Percentiles rank a stretch among this genome's conserved stretches.
Conservation (phyloP, 164 flowering plant genomes). For the Buxus sempervirens region DNA sequence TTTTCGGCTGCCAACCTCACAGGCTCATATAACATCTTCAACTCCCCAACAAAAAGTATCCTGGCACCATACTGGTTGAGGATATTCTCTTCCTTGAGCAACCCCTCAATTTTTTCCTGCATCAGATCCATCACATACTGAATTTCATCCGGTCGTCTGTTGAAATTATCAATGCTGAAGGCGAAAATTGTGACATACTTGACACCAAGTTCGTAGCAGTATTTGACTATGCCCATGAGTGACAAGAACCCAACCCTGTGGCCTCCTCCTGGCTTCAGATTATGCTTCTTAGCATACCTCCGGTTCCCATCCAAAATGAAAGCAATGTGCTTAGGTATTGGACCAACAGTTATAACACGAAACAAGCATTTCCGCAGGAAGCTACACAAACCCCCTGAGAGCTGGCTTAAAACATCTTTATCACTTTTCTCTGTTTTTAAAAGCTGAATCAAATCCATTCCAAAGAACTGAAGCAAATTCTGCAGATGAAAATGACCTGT, state of each 20-base stretch:
- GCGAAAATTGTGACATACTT: slow-evolving; percentile 66
- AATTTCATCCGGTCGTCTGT: slow-evolving; percentile 63
- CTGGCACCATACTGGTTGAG: slow-evolving; percentile 51
- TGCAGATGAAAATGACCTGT: background rate
- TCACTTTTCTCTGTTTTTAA: slow-evolving; percentile 11
- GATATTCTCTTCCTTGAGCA: slow-evolving; percentile 46
- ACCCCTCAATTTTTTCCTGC: slow-evolving; percentile 55
- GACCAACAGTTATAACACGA: slow-evolving; percentile 43
- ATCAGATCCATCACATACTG: slow-evolving; percentile 54
- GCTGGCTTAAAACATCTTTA: background rate
- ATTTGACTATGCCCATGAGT: slow-evolving; percentile 44
- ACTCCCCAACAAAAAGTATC: slow-evolving; percentile 56
- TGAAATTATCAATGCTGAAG: slow-evolving; percentile 88
- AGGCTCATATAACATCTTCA: slow-evolving; percentile 48
- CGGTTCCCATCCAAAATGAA: slow-evolving; percentile 74
- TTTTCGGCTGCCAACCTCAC: slow-evolving; percentile 59
- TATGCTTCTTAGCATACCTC: slow-evolving; percentile 45
- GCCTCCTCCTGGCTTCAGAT: slow-evolving; percentile 41
- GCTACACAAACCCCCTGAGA: slow-evolving; percentile 7
- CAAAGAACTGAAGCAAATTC: background rate
- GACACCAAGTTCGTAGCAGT: slow-evolving; percentile 68
- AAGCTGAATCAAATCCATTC: no score
- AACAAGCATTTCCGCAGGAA: slow-evolving; percentile 29
- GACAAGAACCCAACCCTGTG: slow-evolving; percentile 46
- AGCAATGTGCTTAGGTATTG: slow-evolving; percentile 58